phyloP scores from a whole-genome alignment of 1,284 basidiomycete genomes.

The Boletus smithii region DNA sequence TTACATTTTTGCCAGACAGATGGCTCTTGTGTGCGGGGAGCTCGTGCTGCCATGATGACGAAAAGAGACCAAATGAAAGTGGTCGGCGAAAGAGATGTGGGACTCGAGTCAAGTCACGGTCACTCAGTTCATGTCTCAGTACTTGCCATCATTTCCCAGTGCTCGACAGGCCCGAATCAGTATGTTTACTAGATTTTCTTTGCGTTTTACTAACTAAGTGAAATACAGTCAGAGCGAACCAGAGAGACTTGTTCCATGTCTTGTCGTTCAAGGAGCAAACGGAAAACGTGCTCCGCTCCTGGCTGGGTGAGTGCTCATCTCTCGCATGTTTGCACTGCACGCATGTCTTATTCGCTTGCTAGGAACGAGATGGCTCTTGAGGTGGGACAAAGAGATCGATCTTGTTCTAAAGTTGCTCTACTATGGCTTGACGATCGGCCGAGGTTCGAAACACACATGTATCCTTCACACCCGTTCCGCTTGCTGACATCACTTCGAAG shows the following conservation, averaged over 20 bases:
- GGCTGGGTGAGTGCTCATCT: conserved; percentile 58
- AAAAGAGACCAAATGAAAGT: background rate
- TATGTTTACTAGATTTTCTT: conserved; percentile 39
- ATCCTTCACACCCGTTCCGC: conserved; percentile 1
- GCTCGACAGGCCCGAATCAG: conserved; percentile 85
- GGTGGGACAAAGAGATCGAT: conserved; percentile 80
- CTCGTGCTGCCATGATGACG: conserved; percentile 30
- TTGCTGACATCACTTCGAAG: conserved; percentile 36
- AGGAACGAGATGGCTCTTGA: conserved; percentile 86
- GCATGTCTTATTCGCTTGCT: conserved; percentile 4
- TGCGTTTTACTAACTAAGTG: conserved; percentile 6
- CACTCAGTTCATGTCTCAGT: conserved; percentile 23
- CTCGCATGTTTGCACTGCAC: background rate
- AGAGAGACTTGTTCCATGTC: conserved; percentile 80
- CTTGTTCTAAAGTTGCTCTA: conserved; percentile 70
- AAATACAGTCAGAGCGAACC: conserved; percentile 74
- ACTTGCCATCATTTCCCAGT: conserved; percentile 53
- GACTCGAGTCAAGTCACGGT: too few relatives aligned
- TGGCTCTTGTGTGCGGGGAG: conserved; percentile 48
- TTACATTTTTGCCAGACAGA: conserved; percentile 74
- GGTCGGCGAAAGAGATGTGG: background rate
- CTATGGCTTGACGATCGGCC: conserved; percentile 72
- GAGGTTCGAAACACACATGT: conserved; percentile 45
- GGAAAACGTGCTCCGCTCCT: conserved; percentile 71
- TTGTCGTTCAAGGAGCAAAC: conserved; percentile 71